Conservation (phyloP, 1,139 yeast genomes). For the Taphrina communis region DNA sequence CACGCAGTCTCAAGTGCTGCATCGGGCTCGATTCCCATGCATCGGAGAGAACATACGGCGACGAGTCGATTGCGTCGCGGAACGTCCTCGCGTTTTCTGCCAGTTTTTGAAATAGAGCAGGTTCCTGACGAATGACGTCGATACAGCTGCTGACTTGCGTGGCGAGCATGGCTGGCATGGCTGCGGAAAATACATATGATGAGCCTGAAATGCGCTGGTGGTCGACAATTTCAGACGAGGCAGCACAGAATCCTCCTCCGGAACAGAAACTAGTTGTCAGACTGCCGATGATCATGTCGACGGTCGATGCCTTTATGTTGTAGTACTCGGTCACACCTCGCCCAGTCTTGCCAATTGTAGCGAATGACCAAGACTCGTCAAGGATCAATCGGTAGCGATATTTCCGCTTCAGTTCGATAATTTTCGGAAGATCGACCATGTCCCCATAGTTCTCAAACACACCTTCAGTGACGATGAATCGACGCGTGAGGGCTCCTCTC, state of each 20-base stretch:
- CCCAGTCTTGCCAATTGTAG: constrained; percentile 83
- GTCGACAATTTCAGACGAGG: constrained; percentile 79
- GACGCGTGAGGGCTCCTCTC: constrained; percentile 73
- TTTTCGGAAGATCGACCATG: constrained; percentile 69
- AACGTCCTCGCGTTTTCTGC: constrained; percentile 54
- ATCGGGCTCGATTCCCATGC: constrained; percentile 71
- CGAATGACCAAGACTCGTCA: constrained; percentile 87
- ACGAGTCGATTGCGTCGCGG: constrained; percentile 52
- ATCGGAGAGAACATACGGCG: constrained; percentile 56
- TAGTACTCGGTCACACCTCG: constrained; percentile 81
- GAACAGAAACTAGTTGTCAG: constrained; percentile 84
- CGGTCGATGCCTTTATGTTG: constrained; percentile 64
- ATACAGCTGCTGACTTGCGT: constrained; percentile 70
- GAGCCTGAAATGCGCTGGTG: constrained; percentile 90
- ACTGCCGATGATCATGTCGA: constrained; percentile 87
- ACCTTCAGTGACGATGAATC: constrained; percentile 91
- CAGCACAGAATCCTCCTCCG: constrained; percentile 95
- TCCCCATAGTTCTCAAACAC: constrained; percentile 83
- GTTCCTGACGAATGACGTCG: constrained; percentile 51
- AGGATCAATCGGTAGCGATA: constrained; percentile 83
- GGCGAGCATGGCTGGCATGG: constrained; percentile 91
- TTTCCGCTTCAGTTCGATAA: constrained; percentile 76
- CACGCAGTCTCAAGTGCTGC: constrained; percentile 59
- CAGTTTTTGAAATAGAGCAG: constrained; percentile 49
- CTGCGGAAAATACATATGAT: constrained; percentile 93